These are phyloP conservation scores for Paspalum notatum DNA, from an alignment of 176 grass and related monocot species.

Conservation along the genomic window DNA sequence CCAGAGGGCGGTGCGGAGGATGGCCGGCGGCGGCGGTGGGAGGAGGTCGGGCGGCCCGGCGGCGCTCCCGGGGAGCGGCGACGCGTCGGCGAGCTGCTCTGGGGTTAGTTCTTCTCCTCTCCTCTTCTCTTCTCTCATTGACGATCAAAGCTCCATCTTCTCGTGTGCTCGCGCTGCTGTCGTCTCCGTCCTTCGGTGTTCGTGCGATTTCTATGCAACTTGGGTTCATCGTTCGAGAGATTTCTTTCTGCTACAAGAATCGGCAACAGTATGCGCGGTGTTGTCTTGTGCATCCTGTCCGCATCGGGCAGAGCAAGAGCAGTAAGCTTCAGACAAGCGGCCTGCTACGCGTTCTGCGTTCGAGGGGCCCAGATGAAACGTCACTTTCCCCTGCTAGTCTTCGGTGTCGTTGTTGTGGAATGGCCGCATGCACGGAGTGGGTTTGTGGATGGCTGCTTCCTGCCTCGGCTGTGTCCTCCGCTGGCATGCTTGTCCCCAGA, in stretches of 20 bases:
- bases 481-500: background rate
- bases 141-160: background rate
- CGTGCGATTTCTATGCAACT: background rate
- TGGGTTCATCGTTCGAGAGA: background rate
- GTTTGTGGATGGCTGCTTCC: background rate
- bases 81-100: slow-evolving; percentile 60
- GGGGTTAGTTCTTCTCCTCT: slow-evolving; percentile 33
- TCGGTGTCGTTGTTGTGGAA: background rate
- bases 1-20: slow-evolving; percentile 68
- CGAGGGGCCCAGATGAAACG: slow-evolving; percentile 42
- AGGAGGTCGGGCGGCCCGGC: slow-evolving; percentile 19
- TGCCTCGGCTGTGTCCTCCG: slow-evolving; percentile 14
- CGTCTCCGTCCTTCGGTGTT: background rate
- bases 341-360: slow-evolving; percentile 29
- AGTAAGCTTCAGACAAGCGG: slow-evolving; percentile 35
- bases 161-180: background rate
- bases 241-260: background rate
- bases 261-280: background rate
- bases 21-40: slow-evolving; percentile 44
- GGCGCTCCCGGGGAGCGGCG: slow-evolving; percentile 12
- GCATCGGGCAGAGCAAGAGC: background rate
- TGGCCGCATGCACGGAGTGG: background rate
- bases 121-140: background rate
- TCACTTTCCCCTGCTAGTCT: slow-evolving; percentile 41
- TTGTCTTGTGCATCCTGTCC: slow-evolving; percentile 10